These are phyloP conservation scores for Naganishia sp. DNA, from an alignment of 1,284 basidiomycete genomes.

Conservation along the genomic window DNA sequence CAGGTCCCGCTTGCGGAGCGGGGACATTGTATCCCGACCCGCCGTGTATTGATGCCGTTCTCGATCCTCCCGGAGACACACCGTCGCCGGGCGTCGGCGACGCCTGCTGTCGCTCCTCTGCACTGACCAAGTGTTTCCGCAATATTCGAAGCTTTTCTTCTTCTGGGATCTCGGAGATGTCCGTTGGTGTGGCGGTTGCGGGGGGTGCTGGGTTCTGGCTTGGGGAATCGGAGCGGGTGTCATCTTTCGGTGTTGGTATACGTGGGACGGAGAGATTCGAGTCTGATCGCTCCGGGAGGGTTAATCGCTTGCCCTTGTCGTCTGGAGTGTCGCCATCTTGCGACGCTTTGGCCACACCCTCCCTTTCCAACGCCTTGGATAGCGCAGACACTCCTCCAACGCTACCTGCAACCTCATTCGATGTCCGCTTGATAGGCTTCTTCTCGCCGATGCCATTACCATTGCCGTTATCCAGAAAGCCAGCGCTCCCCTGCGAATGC, in stretches of 20 bases:
- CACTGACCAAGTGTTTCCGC: slow-evolving; percentile 74
- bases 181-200: slow-evolving; percentile 31
- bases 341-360: slow-evolving; percentile 10
- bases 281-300: background rate
- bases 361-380: slow-evolving; percentile 14
- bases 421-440: background rate
- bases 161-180: slow-evolving; percentile 56
- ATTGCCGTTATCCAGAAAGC: slow-evolving; percentile 1
- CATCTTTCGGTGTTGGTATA: slow-evolving; percentile 3
- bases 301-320: slow-evolving; percentile 1
- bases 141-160: slow-evolving; percentile 82
- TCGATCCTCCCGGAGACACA: slow-evolving; percentile 13
- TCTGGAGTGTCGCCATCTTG: background rate
- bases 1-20: slow-evolving; percentile 39
- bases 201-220: background rate
- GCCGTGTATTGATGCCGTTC: slow-evolving; percentile 21
- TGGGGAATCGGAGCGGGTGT: background rate
- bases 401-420: background rate
- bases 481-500: slow-evolving; percentile 5
- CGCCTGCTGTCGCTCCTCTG: slow-evolving; percentile 61
- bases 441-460: slow-evolving; percentile 3
- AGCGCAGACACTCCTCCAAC: slow-evolving; percentile 22
- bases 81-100: slow-evolving; percentile 32
- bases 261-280: slow-evolving; percentile 2
- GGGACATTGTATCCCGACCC: slow-evolving; percentile 41